Evolutionary conservation across 768 basidiomycete species (phyloP), one percentile per base, ranked within the genome.

Genomic region (Cyathus striatus): DNA sequence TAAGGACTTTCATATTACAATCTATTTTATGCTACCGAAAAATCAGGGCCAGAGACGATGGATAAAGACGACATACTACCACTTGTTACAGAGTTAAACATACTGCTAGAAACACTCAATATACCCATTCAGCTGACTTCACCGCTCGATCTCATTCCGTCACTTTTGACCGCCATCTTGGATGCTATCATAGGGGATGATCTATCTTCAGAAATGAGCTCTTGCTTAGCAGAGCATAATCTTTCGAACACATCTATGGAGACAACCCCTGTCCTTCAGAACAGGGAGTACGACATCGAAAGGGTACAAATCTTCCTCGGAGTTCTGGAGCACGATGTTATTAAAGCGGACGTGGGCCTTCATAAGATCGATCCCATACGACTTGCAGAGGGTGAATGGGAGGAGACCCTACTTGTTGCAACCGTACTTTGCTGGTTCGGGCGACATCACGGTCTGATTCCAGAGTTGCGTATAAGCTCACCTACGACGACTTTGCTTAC

Each of bases 221-320:
- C n/a, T n/a, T n/a, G n/a, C n/a, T n/a, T n/a, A n/a, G n/a, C n/a
- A n/a, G n/a, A n/a, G n/a, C n/a, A n/a, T n/a, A n/a, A n/a, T n/a
- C n/a, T n/a, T n/a, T n/a, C n/a, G n/a, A n/a, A n/a, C n/a, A n/a
- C n/a, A n/a, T n/a, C n/a, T n/a, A n/a, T n/a, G n/a, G n/a, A n/a
- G n/a, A n/a, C n/a, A n/a, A n/a, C n/a, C n/a, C n/a, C n/a, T n/a
- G n/a, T n/a, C n/a, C n/a, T n/a, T n/a, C n/a, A n/a, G n/a, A n/a
- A 39, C 38, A 52, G 59, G 41, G 48, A 44, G 1, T 64, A 68
- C 6, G 79, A 79, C 50, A 58, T 85, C 1, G 75, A 83, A 37
- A 76, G 75, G 23, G 81, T 84, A 70, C 86, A 89, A 52, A 68
- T 89, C 3, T 83, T 90, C 43, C 69, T 90, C 5, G 86, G 86